Conservation (phyloP, 495 filamentous ascomycete genomes). For the Pseudoneurospora amorphoporcata region DNA sequence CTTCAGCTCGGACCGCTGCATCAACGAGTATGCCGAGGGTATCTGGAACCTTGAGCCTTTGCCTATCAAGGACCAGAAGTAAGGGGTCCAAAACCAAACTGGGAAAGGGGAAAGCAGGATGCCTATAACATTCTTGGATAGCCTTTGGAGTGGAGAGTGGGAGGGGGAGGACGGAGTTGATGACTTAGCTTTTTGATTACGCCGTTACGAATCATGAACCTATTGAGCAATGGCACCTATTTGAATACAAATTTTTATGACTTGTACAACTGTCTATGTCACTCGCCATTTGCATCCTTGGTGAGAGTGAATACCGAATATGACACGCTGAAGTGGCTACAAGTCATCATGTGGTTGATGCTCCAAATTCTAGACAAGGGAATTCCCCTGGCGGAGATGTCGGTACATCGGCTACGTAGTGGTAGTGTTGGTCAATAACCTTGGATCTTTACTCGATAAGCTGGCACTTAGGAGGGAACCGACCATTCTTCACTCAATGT, state of each 20-base stretch:
- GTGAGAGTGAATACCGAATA: not conserved
- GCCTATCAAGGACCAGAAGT: slow-evolving; percentile 16
- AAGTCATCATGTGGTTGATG: not conserved
- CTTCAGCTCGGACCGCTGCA: slow-evolving; percentile 93
- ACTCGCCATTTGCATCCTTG: not conserved
- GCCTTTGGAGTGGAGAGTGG: not conserved
- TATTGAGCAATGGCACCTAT: not conserved
- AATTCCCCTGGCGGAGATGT: not conserved
- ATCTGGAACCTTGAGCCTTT: slow-evolving; percentile 95
- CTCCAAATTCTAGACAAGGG: not conserved
- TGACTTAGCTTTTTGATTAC: not conserved
- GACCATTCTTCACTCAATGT: too few species aligned
- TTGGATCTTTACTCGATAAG: too few species aligned
- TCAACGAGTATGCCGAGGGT: slow-evolving; percentile 91
- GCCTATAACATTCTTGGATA: not conserved
- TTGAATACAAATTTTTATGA: not conserved
- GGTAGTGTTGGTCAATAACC: too few species aligned
- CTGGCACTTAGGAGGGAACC: too few species aligned
- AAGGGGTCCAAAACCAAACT: not conserved
- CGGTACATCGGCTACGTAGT: too few species aligned
- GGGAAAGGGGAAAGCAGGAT: not conserved
- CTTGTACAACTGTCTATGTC: not conserved
- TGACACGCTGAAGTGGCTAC: not conserved
- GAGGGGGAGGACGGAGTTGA: not conserved
- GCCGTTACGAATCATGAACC: not conserved